A percentile compares a stretch with the other conserved stretches of the same genome.
Conservation (phyloP, 2,329 filamentous ascomycete species). For the Cladophialophora exuberans region DNA sequence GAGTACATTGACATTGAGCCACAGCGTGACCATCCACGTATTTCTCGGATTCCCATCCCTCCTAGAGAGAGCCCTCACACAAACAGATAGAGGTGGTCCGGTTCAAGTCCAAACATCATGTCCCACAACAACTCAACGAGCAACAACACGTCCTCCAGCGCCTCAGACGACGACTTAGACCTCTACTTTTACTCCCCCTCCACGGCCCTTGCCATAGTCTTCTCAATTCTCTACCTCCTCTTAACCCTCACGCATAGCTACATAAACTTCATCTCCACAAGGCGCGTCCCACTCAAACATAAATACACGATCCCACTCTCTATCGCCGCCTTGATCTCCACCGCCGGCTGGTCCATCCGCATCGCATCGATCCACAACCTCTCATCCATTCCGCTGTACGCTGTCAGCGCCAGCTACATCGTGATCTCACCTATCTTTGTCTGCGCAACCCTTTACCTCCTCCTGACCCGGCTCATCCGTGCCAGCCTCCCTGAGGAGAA, state of each 20-base stretch:
- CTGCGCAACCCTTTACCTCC: conserved; percentile 56
- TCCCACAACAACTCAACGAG: not conserved
- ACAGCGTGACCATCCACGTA: too few species aligned
- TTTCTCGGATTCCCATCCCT: too few species aligned
- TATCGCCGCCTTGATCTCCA: conserved; percentile 48
- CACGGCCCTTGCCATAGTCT: conserved; percentile 47
- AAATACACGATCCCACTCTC: conserved; percentile 50
- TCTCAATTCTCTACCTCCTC: conserved; percentile 46
- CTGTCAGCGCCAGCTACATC: conserved; percentile 47
- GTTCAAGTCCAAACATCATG: too few species aligned
- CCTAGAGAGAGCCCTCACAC: too few species aligned
- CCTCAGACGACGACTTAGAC: conserved; percentile 10
- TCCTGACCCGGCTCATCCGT: conserved; percentile 53
- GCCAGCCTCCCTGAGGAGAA: conserved; percentile 39
- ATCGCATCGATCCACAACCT: conserved; percentile 42
- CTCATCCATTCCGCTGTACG: conserved; percentile 43
- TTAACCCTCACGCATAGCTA: conserved; percentile 45
- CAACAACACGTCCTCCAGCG: not conserved
- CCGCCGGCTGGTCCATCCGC: conserved; percentile 48
- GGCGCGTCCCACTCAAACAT: conserved; percentile 37
- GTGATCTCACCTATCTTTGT: conserved; percentile 55
- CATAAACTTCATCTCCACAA: conserved; percentile 47
- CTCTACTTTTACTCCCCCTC: conserved; percentile 54
- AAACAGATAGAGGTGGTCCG: too few species aligned
- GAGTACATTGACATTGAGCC: too few species aligned